These are phyloP conservation scores for Escovopsis sp. DNA, from an alignment of 2,329 filamentous ascomycete genomes.

Conservation along the genomic window DNA sequence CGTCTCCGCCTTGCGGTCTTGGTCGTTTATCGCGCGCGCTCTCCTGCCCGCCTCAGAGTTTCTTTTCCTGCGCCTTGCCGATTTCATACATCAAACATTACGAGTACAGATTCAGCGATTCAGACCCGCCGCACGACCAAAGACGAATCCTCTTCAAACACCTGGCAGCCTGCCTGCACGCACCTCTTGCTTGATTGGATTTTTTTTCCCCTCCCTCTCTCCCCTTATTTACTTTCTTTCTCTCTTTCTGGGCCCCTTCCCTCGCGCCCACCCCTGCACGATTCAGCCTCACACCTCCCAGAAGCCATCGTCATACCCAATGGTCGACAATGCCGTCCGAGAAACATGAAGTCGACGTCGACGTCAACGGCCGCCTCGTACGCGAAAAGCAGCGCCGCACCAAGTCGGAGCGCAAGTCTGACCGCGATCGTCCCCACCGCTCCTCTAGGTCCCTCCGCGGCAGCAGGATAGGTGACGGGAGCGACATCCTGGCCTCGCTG, in stretches of 20 bases:
- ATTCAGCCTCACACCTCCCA: neutral
- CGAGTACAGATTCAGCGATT: too few species aligned
- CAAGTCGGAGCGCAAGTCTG: conserved; percentile 24
- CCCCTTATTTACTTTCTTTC: neutral
- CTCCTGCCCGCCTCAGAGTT: too few species aligned
- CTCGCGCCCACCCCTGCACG: neutral
- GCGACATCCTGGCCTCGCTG: conserved; percentile 26
- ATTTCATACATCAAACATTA: neutral
- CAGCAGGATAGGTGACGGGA: conserved; percentile 24
- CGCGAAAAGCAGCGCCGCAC: conserved; percentile 15
- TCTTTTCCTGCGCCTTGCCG: neutral
- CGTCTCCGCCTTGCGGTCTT: too few species aligned
- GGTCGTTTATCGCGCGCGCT: too few species aligned
- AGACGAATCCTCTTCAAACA: neutral
- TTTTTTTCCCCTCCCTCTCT: neutral
- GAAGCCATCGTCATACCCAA: conserved; percentile 7
- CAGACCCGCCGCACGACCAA: neutral
- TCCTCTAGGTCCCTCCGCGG: conserved; percentile 24
- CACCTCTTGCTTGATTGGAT: too few species aligned
- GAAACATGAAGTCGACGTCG: conserved; percentile 25
- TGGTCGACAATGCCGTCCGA: conserved; percentile 26
- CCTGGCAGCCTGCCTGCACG: neutral
- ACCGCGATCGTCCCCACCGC: conserved; percentile 18
- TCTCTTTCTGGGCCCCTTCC: neutral
- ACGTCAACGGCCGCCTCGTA: conserved; percentile 17